Evolutionary conservation across 2,329 filamentous ascomycete species (phyloP), one percentile per base, ranked within the genome.

Genomic region (Ascochyta clinopodiicola): DNA sequence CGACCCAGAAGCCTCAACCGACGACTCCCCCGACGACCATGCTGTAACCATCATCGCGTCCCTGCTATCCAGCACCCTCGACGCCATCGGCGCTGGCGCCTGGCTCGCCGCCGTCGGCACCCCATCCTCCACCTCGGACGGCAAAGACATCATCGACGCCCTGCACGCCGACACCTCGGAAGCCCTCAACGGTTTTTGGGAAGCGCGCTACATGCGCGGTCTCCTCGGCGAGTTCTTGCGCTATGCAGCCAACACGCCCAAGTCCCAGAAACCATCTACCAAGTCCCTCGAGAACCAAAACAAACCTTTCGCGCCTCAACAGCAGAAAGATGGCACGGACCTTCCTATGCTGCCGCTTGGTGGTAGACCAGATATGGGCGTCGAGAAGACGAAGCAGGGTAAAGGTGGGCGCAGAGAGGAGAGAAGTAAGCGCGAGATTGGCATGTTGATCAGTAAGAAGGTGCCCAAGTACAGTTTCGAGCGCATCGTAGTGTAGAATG

Each of bases 391-490:
- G 57, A 74, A 91, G 83, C 78, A 90, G 63, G 80, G 87, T 63
- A 80, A 83, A 42, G 87, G 86, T 51, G 91, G 91, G 17, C 89
- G 92, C 78, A 79, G 91, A 36, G 82, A 87, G 59, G 79, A 84
- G 72, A 85, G 91, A 64, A 92, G 82, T 65, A 81, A 79, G 64
- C 82, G 92, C 74, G 89, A 96, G 78, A 87, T 88, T 55, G 91
- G 90, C 17, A 86, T 90, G 75, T 77, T 96, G 73, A 86, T 89
- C 70, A 91, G 89, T 71, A 89, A 90, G 78, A 88, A 88, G 72
- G 88, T 93, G 59, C 90, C 89, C 51, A 86, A 88, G 63, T 96
- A 97, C 78, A 91, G 90, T 42, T 83, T 94, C 62, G 92, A 96
- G 78, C 86, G 86, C 76, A 87, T 96, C 53, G 63, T 67, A 15